Evolutionary conservation across 2,329 filamentous ascomycete genomes (phyloP).

Genomic region (Ceratocystis cubensis): DNA sequence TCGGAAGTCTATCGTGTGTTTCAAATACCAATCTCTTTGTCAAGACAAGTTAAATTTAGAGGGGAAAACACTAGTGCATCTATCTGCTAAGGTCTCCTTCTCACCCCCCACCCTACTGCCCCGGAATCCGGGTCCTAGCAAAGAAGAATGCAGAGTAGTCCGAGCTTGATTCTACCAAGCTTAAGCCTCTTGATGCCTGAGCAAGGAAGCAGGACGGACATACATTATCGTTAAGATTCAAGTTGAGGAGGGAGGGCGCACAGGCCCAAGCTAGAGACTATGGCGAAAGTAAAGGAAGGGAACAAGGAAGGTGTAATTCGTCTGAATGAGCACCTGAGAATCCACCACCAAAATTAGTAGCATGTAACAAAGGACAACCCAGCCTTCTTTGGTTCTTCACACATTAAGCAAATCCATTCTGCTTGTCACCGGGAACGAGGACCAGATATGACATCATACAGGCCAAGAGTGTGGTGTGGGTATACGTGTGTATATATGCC

Average conservation of each 20-base stretch:
- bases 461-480: too few relatives aligned
- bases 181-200: too few relatives aligned
- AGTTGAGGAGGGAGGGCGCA: background rate
- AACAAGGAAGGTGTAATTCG: background rate
- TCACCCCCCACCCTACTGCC: background rate
- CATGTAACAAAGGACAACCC: background rate
- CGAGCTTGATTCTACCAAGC: background rate
- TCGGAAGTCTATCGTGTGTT: too few relatives aligned
- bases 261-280: background rate
- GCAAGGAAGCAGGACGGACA: too few relatives aligned
- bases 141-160: background rate
- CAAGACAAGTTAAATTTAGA: background rate
- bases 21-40: too few relatives aligned
- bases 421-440: too few relatives aligned
- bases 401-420: too few relatives aligned
- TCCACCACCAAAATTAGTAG: background rate
- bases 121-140: background rate
- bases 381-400: too few relatives aligned
- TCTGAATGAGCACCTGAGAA: background rate
- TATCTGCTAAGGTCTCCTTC: background rate
- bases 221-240: too few relatives aligned
- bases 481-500: too few relatives aligned
- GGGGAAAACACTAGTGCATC: background rate
- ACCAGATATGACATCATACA: too few relatives aligned
- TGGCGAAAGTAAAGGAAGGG: background rate